These are phyloP conservation scores for Calonectria crousiana DNA, from an alignment of 2,329 filamentous ascomycete species.

Conservation along the genomic window DNA sequence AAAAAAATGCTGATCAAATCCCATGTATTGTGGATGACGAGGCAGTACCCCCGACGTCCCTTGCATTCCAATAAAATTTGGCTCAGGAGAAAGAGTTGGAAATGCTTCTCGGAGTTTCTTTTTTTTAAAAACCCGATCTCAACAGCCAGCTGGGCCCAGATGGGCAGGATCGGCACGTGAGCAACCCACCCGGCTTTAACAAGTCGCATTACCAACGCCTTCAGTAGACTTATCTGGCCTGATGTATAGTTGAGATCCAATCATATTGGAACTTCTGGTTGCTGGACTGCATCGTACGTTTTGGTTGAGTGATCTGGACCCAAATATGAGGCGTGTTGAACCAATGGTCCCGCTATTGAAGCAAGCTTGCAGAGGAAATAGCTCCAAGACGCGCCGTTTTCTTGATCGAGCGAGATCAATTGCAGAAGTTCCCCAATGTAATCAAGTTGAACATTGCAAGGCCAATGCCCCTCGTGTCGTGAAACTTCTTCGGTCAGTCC, in stretches of 20 bases:
- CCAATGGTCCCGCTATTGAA: neutral
- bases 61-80: neutral
- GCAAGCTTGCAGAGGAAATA: neutral
- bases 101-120: neutral
- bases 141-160: neutral
- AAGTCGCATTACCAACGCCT: neutral
- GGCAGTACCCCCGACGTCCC: neutral
- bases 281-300: neutral
- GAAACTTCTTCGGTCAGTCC: neutral
- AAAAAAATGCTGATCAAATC: neutral
- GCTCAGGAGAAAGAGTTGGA: neutral
- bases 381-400: neutral
- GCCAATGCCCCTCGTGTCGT: neutral
- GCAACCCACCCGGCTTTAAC: neutral
- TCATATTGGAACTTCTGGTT: neutral
- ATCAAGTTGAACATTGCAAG: neutral
- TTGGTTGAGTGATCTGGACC: neutral
- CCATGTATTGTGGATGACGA: neutral
- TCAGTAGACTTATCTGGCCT: neutral
- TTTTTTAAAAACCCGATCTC: neutral
- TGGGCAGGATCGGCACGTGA: neutral
- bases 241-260: neutral
- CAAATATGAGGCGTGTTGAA: neutral
- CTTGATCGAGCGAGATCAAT: neutral
- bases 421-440: neutral